Percentiles rank a stretch among this genome's conserved stretches.
Conservation (phyloP, 2,329 filamentous ascomycete species). For the Lecanosticta acicola region DNA sequence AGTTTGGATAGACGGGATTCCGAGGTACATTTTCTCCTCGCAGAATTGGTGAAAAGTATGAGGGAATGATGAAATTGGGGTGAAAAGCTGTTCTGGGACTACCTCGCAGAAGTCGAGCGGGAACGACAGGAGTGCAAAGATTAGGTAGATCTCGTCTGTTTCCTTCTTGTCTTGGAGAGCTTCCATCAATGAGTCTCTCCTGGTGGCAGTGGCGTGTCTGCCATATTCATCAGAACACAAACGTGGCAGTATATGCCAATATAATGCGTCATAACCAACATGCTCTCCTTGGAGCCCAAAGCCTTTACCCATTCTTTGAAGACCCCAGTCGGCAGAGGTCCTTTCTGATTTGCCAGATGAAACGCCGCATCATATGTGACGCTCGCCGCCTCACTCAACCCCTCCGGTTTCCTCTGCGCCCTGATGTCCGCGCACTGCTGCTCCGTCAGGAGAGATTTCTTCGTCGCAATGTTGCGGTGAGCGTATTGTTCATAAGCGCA, state of each 20-base stretch:
- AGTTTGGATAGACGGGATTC: too few relatives aligned
- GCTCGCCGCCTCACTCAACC: conserved; percentile 8
- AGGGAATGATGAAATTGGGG: too few relatives aligned
- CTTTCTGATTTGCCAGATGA: conserved; percentile 12
- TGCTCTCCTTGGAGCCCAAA: conserved; percentile 19
- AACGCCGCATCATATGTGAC: conserved; percentile 18
- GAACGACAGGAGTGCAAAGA: too few relatives aligned
- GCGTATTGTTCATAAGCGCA: conserved; percentile 23
- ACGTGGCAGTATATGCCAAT: conserved; percentile 21
- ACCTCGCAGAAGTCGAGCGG: too few relatives aligned
- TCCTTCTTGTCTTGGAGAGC: not conserved
- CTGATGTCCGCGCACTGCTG: conserved; percentile 7
- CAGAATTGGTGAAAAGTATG: too few relatives aligned
- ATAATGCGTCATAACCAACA: conserved; percentile 19
- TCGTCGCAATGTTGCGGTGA: conserved; percentile 15
- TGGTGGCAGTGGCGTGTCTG: conserved; percentile 12
- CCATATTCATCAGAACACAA: conserved; percentile 22
- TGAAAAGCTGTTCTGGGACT: too few relatives aligned
- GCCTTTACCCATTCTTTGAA: conserved; percentile 15
- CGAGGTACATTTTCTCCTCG: too few relatives aligned
- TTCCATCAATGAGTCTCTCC: not conserved
- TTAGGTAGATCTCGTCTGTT: too few relatives aligned
- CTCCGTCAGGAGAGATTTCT: conserved; percentile 7
- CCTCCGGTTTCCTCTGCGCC: conserved; percentile 13
- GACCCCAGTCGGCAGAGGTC: conserved; percentile 12